Evolutionary conservation across 345 rosid species (phyloP), one percentile per base, ranked within the genome.

Genomic region (Gossypioides kirkii): DNA sequence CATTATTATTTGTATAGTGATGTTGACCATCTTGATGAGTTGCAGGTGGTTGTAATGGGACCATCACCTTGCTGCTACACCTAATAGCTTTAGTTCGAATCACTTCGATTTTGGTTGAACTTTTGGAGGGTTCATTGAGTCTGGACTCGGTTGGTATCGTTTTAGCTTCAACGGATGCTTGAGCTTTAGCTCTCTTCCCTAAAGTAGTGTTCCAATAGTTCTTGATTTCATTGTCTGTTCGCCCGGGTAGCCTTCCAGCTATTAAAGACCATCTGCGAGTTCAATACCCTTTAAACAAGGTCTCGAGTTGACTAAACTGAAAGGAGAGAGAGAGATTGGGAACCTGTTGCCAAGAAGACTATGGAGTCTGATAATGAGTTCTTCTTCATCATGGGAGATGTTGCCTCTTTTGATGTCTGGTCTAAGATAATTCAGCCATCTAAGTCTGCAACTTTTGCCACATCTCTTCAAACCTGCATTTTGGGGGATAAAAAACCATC

Each of bases 61-160:
- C 41, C 17, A 82, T 0, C 42, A 70, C 79, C 28, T 73, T 74
- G 70, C 78, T 25, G 70, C 54, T 71, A 68, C 82, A 80, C 67
- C 77, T 43, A 1, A 73, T 72, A 43, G 84, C 85, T 72, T 80
- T 77, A 26, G 87, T 75, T 41, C 85, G 79, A 59, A 79, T 71
- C 1, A 79, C 83, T 17, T 62, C 77, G 41, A 70, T 36, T 59
- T 59, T 73, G 28, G 61, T 49, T 4, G 77, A 49, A n/a, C 53
- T 52, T 32, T 32, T 32, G 3, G 73, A 70, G 62, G 65, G 67
- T 14, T 67, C 28, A 18, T 61, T 17, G 50, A 42, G 10, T 2
- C 23, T 26, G 10, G 49, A 18, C 17, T 70, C 38, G 3, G 62
- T 53, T 46, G 14, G 6, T 23, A n/a, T 18, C 18, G 18, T 68